phyloP scores from a whole-genome alignment of 768 basidiomycete genomes.

The Clitopilus passeckerianus region DNA sequence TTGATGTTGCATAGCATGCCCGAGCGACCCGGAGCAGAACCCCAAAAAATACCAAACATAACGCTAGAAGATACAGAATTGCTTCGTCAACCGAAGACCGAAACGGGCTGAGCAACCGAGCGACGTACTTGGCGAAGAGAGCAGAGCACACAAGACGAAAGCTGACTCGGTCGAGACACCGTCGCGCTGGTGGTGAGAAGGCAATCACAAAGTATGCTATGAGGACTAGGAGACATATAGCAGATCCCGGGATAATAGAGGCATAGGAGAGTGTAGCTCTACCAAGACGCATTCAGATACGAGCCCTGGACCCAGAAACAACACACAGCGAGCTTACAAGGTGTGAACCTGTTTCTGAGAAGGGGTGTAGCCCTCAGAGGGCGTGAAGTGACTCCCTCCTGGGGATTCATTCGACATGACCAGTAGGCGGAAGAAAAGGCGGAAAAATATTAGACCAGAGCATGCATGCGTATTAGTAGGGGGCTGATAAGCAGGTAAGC shows the following conservation, averaged over 20 bases:
- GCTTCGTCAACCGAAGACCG: not conserved
- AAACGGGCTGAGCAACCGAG: not conserved
- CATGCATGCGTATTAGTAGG: not conserved
- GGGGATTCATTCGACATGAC: not conserved
- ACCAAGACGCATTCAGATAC: not conserved
- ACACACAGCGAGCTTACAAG: not conserved
- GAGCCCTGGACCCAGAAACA: no score
- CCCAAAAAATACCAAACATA: not conserved
- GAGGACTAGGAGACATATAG: not conserved
- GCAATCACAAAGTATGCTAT: not conserved
- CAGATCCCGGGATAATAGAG: not conserved
- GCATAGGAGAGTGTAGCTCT: not conserved
- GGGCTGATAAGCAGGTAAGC: not conserved
- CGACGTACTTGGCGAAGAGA: not conserved
- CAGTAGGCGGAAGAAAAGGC: not conserved
- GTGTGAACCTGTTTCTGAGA: not conserved
- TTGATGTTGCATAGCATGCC: not conserved
- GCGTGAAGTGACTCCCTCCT: not conserved
- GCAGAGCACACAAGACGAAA: not conserved
- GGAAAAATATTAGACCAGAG: not conserved
- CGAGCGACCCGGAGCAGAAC: not conserved
- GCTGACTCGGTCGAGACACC: not conserved
- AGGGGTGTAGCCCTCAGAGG: not conserved
- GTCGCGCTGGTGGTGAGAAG: not conserved
- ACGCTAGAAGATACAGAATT: not conserved